Conservation (phyloP, 176 grass and related monocot species). For the bread wheat (Triticum aestivum) region IWGSC_CS_RefSeq_v2.1 NC_057806.1:600332641-600333140, state of each 20-base stretch:
- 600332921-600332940: slow-evolving; percentile 66
- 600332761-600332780: slow-evolving; percentile 76
- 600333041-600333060: not conserved
- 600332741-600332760: slow-evolving; percentile 47
- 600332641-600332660: not conserved
- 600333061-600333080: slow-evolving; percentile 10
- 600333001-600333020: not conserved
- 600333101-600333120: slow-evolving; percentile 20
- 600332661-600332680: too few relatives aligned
- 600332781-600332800: slow-evolving; percentile 61
- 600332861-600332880: slow-evolving; percentile 50
- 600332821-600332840: slow-evolving; percentile 81
- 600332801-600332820: slow-evolving; percentile 50
- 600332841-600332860: slow-evolving; percentile 69
- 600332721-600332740: not conserved
- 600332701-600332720: not conserved
- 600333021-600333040: not conserved
- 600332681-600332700: too few relatives aligned
- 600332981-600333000: not conserved
- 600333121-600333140: slow-evolving; percentile 15
- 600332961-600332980: slow-evolving; percentile 41
- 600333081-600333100: slow-evolving; percentile 25
- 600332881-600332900: slow-evolving; percentile 53
- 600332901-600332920: slow-evolving; percentile 39
- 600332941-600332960: slow-evolving; percentile 43